Evolutionary conservation across 2,329 filamentous ascomycete genomes (phyloP).

Genomic region (Aureobasidium musti): DNA sequence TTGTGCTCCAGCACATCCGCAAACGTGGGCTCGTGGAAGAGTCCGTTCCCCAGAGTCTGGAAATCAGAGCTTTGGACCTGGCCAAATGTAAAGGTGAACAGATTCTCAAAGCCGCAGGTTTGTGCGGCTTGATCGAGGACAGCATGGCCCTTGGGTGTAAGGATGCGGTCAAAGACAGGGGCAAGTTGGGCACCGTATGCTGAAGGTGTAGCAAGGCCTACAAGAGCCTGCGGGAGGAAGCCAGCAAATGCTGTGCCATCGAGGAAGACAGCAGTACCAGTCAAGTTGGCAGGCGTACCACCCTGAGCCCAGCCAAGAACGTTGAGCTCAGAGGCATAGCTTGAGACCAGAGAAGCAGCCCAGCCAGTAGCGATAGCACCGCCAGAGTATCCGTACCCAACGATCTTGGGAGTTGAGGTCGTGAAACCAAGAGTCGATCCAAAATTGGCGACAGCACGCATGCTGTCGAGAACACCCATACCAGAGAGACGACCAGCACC

Average conservation of each 20-base stretch:
- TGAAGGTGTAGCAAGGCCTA: constrained; percentile 34
- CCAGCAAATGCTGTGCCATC: constrained; percentile 36
- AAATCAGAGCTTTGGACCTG: constrained; percentile 32
- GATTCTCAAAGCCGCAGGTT: constrained; percentile 34
- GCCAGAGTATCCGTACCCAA: constrained; percentile 36
- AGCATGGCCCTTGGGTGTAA: constrained; percentile 34
- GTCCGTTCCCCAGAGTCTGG: constrained; percentile 34
- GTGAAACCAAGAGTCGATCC: constrained; percentile 21
- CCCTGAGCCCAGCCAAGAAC: constrained; percentile 40
- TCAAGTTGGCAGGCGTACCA: constrained; percentile 47
- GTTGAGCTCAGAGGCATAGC: constrained; percentile 38
- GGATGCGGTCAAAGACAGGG: constrained; percentile 32
- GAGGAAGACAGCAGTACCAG: constrained; percentile 36
- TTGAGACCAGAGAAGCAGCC: constrained; percentile 36
- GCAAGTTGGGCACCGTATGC: constrained; percentile 35
- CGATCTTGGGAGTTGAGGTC: constrained; percentile 22
- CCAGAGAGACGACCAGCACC: constrained; percentile 35
- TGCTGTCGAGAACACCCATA: constrained; percentile 37
- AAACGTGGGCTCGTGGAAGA: constrained; percentile 36
- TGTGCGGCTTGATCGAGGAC: constrained; percentile 32
- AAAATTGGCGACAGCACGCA: constrained; percentile 36
- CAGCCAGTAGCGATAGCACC: constrained; percentile 37
- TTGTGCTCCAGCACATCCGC: constrained; percentile 31
- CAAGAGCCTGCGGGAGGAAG: constrained; percentile 37
- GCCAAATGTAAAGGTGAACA: constrained; percentile 35